These are phyloP conservation scores for Quercus wislizeni DNA, from an alignment of 306 rosid species.

Conservation along the genomic window DNA sequence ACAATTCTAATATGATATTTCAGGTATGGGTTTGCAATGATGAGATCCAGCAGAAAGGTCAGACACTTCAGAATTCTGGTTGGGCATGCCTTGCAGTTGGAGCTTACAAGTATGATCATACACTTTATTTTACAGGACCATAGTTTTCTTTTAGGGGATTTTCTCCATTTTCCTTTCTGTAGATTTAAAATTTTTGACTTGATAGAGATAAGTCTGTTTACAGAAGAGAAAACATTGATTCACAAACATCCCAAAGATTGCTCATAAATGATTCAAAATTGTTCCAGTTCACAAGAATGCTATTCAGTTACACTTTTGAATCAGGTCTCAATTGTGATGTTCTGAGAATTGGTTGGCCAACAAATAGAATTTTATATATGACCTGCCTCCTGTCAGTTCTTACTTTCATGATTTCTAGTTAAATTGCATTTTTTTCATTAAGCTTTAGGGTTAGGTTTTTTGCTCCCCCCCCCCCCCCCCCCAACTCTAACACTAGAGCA, in stretches of 20 bases:
- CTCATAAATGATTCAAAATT: background rate
- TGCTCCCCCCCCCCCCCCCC: background rate
- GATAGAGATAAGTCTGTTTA: background rate
- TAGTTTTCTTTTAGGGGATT: slow-evolving; percentile 6
- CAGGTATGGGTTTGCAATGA: slow-evolving; percentile 83
- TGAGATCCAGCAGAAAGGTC: slow-evolving; percentile 45
- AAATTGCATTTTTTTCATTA: background rate
- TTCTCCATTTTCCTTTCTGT: background rate
- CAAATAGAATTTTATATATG: no score
- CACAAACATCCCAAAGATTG: background rate
- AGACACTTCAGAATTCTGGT: slow-evolving; percentile 47
- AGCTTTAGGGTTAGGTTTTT: background rate
- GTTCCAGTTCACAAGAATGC: background rate
- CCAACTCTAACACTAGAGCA: background rate
- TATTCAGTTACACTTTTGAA: no score
- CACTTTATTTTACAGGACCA: slow-evolving; percentile 7
- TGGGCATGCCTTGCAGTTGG: slow-evolving; percentile 98
- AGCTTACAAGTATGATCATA: slow-evolving; percentile 73
- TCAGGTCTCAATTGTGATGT: no score
- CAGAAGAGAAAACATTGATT: background rate
- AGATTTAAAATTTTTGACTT: background rate
- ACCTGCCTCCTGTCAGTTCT: no score
- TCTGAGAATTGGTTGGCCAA: no score
- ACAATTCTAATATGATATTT: slow-evolving; percentile 29
- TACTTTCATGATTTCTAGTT: background rate